Base-by-base conservation (phyloP, 2,329 filamentous ascomycete genomes). In the Ophiosphaerella herpotricha region DNA sequence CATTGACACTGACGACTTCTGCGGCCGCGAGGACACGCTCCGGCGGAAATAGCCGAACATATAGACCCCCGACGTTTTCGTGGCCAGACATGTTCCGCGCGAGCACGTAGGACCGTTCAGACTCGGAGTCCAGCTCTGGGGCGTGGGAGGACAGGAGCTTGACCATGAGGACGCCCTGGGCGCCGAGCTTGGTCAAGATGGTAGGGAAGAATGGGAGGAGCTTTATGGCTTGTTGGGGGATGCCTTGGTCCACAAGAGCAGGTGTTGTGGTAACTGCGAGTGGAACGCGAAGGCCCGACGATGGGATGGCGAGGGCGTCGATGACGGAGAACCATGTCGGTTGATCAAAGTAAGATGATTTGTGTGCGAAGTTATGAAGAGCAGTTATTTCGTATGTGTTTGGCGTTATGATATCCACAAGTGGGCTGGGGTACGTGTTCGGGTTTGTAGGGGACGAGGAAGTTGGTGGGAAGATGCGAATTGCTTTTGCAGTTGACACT, bases 1-100 rank as follows among this genome's bases (percentile, higher is more conserved):
- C 94, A 70, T 97, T 97, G 8, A 97, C 93, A 39, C 91, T 96
- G 1, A 93, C 85, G 1, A 96, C 80, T 23, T 94, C 85, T 16
- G 82, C 75, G 0, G 77, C 72, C 2, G 61, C 50, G 5, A 96
- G 80, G 13, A 78, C 75, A 67, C 89, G 85, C 1, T 82, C 83
- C 0, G 88, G 79, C 0, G 89, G 84, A 69, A 90, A 76, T 0
- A 87, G 69, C 5, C 85, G 75, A 86, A 97, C 91, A 66, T 97
- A 97, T 2, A 97, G 80, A 0, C 92, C 93, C 0, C 91, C 78
- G 0, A 80, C 76, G 26, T 83, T 79, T 2, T 79, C 78, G 11
- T 79, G 78, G 1, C 75, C 68, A 31, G 81, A 82, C 18, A 48
- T 50, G 21, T 68, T 72, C 7, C 90, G 80, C 2, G 85, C 83